Evolutionary conservation across 2,329 filamentous ascomycete genomes (phyloP), one percentile per base, ranked within the genome.

Genomic region (Ophiostoma tasmaniense): DNA sequence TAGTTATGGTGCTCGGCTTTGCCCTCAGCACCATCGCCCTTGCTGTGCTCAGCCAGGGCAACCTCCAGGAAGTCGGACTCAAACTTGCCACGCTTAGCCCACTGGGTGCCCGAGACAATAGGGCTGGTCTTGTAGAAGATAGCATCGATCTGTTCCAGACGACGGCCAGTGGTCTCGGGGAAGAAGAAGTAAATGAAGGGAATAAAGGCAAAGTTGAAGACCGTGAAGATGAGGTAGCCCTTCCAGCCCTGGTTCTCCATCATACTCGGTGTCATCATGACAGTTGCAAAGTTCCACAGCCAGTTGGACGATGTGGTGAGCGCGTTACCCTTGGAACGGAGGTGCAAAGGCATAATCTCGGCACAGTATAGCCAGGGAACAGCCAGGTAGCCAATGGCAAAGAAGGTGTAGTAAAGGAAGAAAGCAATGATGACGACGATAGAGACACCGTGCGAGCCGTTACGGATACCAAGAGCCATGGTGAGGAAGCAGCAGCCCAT

Each of bases 101-200:
- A 68, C 67, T 5, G 50, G 45, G n/a, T 68, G n/a, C 39, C 50
- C 8, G 50, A 55, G n/a, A 69, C 66, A 39, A 69, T 50, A 50
- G 64, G 61, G 13, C 45, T 69, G 25, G 64, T 69, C 22, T 69
- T 64, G 28, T 52, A 50, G 61, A 77, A 77, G 70, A 91, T 87
- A 69, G 85, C 81, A 74, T 91, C 89, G 77, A 91, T 87, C 75
- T 91, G 89, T 76, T 91, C 89, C 42, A 90, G 80, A 17, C 81
- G 85, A 14, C 84, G 82, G 71, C 76, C 74, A 74, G 81, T 80
- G 3, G 85, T 85, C 74, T 87, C 84, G 0, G 84, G 84, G 71
- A 83, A 84, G 72, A 83, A 81, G 71, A 84, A 77, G 73, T 80
- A 84, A 20, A 84, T 82, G 66, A 83, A 79, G 2, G 83, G 83